Base-by-base conservation (phyloP, 768 basidiomycete genomes). In the Leccinum rimulosum region DNA sequence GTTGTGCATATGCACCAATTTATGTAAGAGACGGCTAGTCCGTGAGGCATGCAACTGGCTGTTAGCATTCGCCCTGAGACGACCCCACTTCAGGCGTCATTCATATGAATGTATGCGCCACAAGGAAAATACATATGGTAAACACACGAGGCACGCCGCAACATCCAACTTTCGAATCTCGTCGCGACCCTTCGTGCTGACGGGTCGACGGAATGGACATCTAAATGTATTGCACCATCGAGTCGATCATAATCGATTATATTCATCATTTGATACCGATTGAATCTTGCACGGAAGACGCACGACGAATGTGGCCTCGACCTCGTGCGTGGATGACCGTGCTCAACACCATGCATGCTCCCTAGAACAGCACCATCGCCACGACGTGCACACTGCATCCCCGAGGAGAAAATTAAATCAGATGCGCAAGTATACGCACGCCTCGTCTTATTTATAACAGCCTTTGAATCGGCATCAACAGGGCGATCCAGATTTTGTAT, bases 161-260 rank as follows among this genome's bases (percentile, higher is more conserved):
- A 19, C 43, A 22, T 22, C 19, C 11, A n/a, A 22, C 3, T 22
- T 45, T 45, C 43, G 10, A 43, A 43, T 43, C n/a, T 43, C 40
- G 11, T 43, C 40, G 40, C 40, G 40, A 43, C 40, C 40, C 40
- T 40, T 40, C 38, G 9, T 9, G 9, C 8, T 17, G 38, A 40
- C 17, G 17, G 14, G n/a, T 10, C n/a, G 40, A 10, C 40, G n/a
- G n/a, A 43, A 11, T 43, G n/a, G 40, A 19, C n/a, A 45, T 45
- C 19, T 45, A 45, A n/a, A 45, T 45, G 43, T 35, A 38, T 36
- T 30, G 55, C 49, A 54, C 58, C 43, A 45, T 22, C 19, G 43
- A 45, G 49, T 52, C 49, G 52, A 64, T 54, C 63, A 50, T 52
- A 50, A 45, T 22, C 43, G 19, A 45, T 19, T 19, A n/a, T 45